Percentiles rank a stretch among this genome's conserved stretches.
Conservation (phyloP, 495 filamentous ascomycete genomes). For the Hypoxylon fragiforme region DNA sequence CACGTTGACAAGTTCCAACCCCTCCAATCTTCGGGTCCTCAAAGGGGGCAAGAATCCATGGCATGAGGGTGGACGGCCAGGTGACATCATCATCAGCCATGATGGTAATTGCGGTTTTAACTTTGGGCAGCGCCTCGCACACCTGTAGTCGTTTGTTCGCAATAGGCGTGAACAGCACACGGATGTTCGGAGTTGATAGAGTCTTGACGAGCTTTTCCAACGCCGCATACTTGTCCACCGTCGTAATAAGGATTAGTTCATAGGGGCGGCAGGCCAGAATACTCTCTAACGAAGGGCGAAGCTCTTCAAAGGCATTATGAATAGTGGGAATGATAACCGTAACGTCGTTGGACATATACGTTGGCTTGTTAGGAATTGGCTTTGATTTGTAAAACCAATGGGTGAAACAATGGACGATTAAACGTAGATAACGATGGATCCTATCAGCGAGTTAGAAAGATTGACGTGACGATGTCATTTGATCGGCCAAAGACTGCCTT, state of each 20-base stretch:
- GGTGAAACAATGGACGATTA: constrained; percentile 49
- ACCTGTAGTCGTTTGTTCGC: constrained; percentile 56
- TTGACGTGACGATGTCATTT: neutral
- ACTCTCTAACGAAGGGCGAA: constrained; percentile 55
- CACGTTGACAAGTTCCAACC: constrained; percentile 57
- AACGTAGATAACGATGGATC: constrained; percentile 54
- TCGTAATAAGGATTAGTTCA: constrained; percentile 60
- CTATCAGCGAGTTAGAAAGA: constrained; percentile 36
- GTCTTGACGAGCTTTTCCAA: constrained; percentile 49
- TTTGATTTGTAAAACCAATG: constrained; percentile 51
- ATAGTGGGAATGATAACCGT: constrained; percentile 61
- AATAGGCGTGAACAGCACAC: constrained; percentile 43
- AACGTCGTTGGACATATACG: constrained; percentile 49
- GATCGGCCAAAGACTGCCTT: constrained; percentile 2
- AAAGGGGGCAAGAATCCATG: constrained; percentile 53
- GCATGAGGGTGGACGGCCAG: constrained; percentile 54
- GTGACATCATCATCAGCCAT: constrained; percentile 60
- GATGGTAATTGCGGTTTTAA: constrained; percentile 51
- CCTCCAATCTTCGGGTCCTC: constrained; percentile 54
- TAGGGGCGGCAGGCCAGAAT: constrained; percentile 56
- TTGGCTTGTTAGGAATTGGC: constrained; percentile 40
- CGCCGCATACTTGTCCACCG: constrained; percentile 52
- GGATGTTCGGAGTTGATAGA: constrained; percentile 45
- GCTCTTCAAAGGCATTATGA: constrained; percentile 55
- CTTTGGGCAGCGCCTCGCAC: constrained; percentile 42